Evolutionary conservation across 768 basidiomycete species (phyloP), one percentile per base, ranked within the genome.

Genomic region (Psilocybe azurescens): DNA sequence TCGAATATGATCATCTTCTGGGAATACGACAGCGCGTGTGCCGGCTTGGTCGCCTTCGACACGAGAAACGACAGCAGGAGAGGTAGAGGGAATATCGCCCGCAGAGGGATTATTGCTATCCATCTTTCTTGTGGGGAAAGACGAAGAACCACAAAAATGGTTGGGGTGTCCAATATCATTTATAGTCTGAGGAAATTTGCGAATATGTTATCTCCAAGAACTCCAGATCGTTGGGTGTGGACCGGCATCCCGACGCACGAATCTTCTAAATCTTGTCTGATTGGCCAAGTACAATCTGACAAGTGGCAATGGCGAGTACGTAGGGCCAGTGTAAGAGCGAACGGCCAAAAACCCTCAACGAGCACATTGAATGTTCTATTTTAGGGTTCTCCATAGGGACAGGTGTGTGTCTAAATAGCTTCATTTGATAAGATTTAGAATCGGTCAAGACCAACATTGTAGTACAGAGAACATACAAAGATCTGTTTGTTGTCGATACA

Each of bases 21-120:
- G 83, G 69, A 87, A 86, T 32, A 78, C 84, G 44, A 88, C 83
- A 14, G 81, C 77, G 49, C 86, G 83, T 20, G 70, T 65, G 13
- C 58, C 57, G 32, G 74, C 72, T 52, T 73, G 71, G 29, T 76
- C 76, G 18, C 79, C 81, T 46, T 70, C 67, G 46, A 53, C 39
- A 48, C 56, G 63, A 71, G 73, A 47, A 67, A 63, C 44, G 24
- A 64, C 50, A 56, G 51, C 41, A 48, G 52, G 51, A n/a, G 51
- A 36, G n/a, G 33, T 14, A 64, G 64, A 63, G 64, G 67, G 64
- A 61, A 56, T 64, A 67, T 61, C 64, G 62, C 60, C 61, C 48
- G 61, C 44, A 56, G 68, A 61, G 33, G 58, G 53, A n/a, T 50
- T 52, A 50, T 65, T 57, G 63, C 67, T 64, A 30, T 70, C 71